Evolutionary conservation across 352 stramenopile species (phyloP), one percentile per base, ranked within the genome.

Genomic region (Phytophthora idaei): DNA sequence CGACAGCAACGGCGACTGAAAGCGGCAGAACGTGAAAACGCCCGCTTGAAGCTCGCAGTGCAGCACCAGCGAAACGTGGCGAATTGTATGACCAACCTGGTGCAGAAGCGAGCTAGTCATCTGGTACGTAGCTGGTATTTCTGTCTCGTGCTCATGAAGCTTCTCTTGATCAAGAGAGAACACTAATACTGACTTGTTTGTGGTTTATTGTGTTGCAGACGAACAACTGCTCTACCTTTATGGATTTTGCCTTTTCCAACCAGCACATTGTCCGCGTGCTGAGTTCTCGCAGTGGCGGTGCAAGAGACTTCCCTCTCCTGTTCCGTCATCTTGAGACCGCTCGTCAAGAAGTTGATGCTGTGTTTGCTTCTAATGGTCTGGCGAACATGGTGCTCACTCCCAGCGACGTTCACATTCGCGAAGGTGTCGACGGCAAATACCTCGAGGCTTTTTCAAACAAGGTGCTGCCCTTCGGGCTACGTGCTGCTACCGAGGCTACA

Each of bases 401-500:
- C 5, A 69, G 57, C 17, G 63, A 78, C 14, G 70, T 76, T 12
- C 70, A 76, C 36, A 61, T 80, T 57, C 69, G 71, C 34, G 69
- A 80, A 65, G 73, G 61, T 57, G 62, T 74, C 14, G 48, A 78
- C 27, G 73, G 73, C 27, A 78, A 76, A 39, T 74, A 76, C 39
- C 67, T 80, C 34, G 73, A 80, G 53, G 69, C 77, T 28, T 77
- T 80, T 25, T 76, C 58, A 9, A 80, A 73, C 55, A 83, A 80
- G 42, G 60, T 80, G 47, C 49, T 85, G 37, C 77, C 77, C 3
- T 85, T 85, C 34, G 74, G 65, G 27, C 57, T 81, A 37, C 74
- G 60, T 17, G 68, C 62, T 36, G 68, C 69, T 1, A 71, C 60
- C 0, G 59, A 78, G 14, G 74, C 65, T 15, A 76, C 75, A 2